Percentiles rank a stretch among this genome's conserved stretches.
phyloP scores from a whole-genome alignment of 768 basidiomycete species.

The Clitopilus passeckerianus region DNA sequence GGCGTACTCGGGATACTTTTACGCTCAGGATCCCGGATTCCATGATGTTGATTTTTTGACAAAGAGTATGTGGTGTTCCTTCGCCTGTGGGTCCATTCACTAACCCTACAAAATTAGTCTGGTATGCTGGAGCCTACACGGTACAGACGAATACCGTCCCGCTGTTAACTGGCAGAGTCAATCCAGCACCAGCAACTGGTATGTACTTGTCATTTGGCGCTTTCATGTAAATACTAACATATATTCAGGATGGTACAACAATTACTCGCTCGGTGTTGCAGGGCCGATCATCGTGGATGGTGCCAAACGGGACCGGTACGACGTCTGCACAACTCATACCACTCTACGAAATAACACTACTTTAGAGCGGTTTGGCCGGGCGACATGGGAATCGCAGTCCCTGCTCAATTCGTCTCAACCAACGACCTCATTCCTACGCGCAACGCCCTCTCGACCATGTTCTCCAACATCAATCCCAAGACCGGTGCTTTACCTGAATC shows the following conservation, averaged over 20 bases:
- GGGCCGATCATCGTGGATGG: conserved; percentile 60
- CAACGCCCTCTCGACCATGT: conserved; percentile 57
- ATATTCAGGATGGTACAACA: conserved; percentile 45
- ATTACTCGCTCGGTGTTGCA: conserved; percentile 48
- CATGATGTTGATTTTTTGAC: conserved; percentile 45
- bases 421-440: conserved; percentile 51
- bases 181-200: conserved; percentile 42
- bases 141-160: conserved; percentile 54
- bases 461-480: conserved; percentile 41
- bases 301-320: conserved; percentile 53
- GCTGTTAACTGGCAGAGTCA: conserved; percentile 42
- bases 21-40: conserved; percentile 35
- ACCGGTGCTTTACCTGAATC: conserved; percentile 56
- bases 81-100: background rate
- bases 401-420: conserved; percentile 57
- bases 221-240: background rate
- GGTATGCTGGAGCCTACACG: conserved; percentile 61
- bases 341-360: background rate
- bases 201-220: conserved; percentile 3
- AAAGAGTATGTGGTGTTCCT: conserved; percentile 26
- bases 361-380: conserved; percentile 55
- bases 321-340: background rate
- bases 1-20: conserved; percentile 51
- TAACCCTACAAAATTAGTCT: conserved; percentile 24
- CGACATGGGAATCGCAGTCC: conserved; percentile 62